Percentiles rank a stretch among this genome's conserved stretches.
Conservation (phyloP, 768 basidiomycete genomes). For the Xerocomus spinulosus region DNA sequence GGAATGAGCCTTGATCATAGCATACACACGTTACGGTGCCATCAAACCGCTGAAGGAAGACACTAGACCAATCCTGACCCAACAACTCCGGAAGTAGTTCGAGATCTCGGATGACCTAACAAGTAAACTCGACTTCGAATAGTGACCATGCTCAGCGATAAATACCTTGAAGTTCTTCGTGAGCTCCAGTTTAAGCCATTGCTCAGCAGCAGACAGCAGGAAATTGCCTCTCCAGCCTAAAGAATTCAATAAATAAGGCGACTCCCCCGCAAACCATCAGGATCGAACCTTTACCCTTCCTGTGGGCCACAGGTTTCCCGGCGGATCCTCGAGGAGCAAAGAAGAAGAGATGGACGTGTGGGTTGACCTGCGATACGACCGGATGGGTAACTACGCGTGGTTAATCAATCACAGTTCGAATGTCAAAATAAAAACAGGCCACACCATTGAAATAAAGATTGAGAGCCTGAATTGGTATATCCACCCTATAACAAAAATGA, state of each 20-base stretch:
- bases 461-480: slow-evolving; percentile 87
- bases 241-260: background rate
- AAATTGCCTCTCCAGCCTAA: slow-evolving; percentile 94
- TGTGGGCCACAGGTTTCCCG: slow-evolving; percentile 90
- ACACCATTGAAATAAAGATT: slow-evolving; percentile 87
- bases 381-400: slow-evolving; percentile 70
- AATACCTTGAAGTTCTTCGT: slow-evolving; percentile 90
- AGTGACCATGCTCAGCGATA: background rate
- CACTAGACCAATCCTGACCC: slow-evolving; percentile 94
- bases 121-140: background rate
- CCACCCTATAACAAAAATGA: slow-evolving; percentile 53
- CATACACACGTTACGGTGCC: slow-evolving; percentile 76
- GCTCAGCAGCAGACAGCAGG: slow-evolving; percentile 85
- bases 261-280: background rate
- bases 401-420: background rate
- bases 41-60: slow-evolving; percentile 93
- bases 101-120: slow-evolving; percentile 84
- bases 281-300: slow-evolving; percentile 76
- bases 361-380: slow-evolving; percentile 92
- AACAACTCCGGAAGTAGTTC: slow-evolving; percentile 91
- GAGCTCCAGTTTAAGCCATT: slow-evolving; percentile 91
- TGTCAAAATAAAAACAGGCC: background rate
- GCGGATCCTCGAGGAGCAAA: slow-evolving; percentile 87
- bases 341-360: slow-evolving; percentile 89
- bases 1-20: slow-evolving; percentile 7